These are phyloP conservation scores for Suillus cothurnatus DNA, from an alignment of 768 basidiomycete species.

Conservation along the genomic window DNA sequence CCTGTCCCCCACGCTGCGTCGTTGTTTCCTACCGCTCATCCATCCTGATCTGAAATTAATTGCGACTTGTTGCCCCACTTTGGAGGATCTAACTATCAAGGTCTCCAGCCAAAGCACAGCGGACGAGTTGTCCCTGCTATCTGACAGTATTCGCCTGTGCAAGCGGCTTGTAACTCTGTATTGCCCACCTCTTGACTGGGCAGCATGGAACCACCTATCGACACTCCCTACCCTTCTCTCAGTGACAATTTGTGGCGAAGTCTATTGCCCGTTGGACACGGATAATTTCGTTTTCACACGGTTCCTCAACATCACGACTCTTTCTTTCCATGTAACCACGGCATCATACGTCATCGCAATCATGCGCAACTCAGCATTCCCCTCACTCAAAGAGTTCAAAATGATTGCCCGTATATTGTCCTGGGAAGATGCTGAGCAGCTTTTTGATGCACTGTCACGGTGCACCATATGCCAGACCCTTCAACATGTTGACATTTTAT, in stretches of 20 bases:
- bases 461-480: background rate
- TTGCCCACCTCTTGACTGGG: conserved; percentile 3
- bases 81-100: conserved; percentile 1
- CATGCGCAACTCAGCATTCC: background rate
- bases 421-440: conserved; percentile 1
- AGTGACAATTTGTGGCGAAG: background rate
- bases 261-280: background rate
- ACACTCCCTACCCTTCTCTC: background rate
- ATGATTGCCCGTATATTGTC: background rate
- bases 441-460: background rate
- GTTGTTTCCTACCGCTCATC: background rate
- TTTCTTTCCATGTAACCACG: conserved; percentile 1
- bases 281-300: background rate
- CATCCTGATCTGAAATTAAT: conserved; percentile 1
- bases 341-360: background rate
- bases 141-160: background rate
- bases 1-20: background rate
- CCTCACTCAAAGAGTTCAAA: background rate
- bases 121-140: background rate
- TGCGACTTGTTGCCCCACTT: background rate
- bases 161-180: background rate
- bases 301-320: conserved; percentile 1
- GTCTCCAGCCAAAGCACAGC: background rate
- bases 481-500: conserved; percentile 1
- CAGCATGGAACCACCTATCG: background rate